A percentile compares a stretch with the other conserved stretches of the same genome.
These are phyloP conservation scores for Macrocybe gigantea DNA, from an alignment of 768 basidiomycete genomes.

Conservation along the genomic window DNA sequence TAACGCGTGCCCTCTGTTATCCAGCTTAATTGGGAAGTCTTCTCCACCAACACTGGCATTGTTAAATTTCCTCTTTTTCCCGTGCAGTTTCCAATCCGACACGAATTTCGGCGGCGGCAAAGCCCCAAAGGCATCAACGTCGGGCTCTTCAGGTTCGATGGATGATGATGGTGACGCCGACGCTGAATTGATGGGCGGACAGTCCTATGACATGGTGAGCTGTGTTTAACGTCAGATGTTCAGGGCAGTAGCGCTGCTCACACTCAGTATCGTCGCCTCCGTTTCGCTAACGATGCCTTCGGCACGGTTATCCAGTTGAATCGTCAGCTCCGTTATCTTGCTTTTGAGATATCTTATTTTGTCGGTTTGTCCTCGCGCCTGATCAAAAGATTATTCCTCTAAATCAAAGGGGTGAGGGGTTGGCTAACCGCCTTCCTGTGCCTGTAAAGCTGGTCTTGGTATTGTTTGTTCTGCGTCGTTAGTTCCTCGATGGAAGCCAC, in stretches of 20 bases:
- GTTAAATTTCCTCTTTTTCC: conserved; percentile 10
- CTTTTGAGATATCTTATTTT: conserved; percentile 9
- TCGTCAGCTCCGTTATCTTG: conserved; percentile 8
- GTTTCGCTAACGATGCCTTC: too few relatives aligned
- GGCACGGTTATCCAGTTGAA: conserved; percentile 1
- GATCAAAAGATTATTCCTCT: background rate
- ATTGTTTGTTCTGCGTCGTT: conserved; percentile 21
- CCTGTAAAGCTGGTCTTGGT: conserved; percentile 24
- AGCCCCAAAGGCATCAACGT: conserved; percentile 25
- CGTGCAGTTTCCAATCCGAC: conserved; percentile 23
- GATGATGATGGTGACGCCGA: too few relatives aligned
- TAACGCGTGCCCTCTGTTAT: conserved; percentile 28
- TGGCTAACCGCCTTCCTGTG: conserved; percentile 6
- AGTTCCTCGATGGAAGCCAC: conserved; percentile 16
- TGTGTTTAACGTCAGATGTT: too few relatives aligned
- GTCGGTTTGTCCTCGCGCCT: conserved; percentile 8
- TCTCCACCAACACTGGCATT: conserved; percentile 2
- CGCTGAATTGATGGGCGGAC: too few relatives aligned
- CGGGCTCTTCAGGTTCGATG: too few relatives aligned
- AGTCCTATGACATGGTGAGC: too few relatives aligned
- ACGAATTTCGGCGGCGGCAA: conserved; percentile 32
- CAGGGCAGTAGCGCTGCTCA: too few relatives aligned
- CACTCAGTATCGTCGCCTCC: too few relatives aligned
- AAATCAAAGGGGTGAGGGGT: background rate
- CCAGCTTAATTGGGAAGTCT: conserved; percentile 30